These are phyloP conservation scores for Podospora fimiseda DNA, from an alignment of 495 filamentous ascomycete species.

Conservation along the genomic window DNA sequence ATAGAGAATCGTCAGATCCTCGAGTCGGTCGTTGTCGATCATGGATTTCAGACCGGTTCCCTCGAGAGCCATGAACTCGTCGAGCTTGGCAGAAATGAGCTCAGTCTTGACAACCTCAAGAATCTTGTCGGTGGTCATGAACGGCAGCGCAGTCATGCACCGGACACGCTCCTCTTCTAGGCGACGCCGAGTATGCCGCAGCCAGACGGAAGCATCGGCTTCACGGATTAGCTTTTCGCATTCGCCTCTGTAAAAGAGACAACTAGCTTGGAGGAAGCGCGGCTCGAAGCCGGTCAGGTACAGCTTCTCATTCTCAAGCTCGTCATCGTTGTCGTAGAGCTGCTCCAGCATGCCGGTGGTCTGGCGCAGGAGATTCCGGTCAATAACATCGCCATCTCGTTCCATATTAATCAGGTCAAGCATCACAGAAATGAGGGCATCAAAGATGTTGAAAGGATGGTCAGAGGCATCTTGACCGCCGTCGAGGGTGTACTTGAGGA, in stretches of 20 bases:
- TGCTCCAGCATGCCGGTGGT: slow-evolving; percentile 87
- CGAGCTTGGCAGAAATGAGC: slow-evolving; percentile 66
- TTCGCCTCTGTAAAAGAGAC: slow-evolving; percentile 68
- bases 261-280: slow-evolving; percentile 63
- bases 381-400: slow-evolving; percentile 81
- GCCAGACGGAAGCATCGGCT: slow-evolving; percentile 75
- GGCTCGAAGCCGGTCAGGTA: slow-evolving; percentile 82
- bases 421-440: slow-evolving; percentile 71
- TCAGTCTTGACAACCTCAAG: slow-evolving; percentile 70
- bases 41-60: slow-evolving; percentile 78
- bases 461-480: slow-evolving; percentile 26
- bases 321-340: slow-evolving; percentile 73
- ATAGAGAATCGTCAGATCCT: slow-evolving; percentile 72
- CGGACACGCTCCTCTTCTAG: slow-evolving; percentile 75
- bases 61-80: slow-evolving; percentile 78
- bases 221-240: slow-evolving; percentile 66
- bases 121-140: slow-evolving; percentile 66
- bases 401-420: slow-evolving; percentile 91
- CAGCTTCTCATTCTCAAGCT: slow-evolving; percentile 68
- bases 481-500: slow-evolving; percentile 50
- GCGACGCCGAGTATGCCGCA: slow-evolving; percentile 66
- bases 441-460: slow-evolving; percentile 48
- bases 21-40: slow-evolving; percentile 80
- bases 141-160: slow-evolving; percentile 69
- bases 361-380: slow-evolving; percentile 72